Conservation (phyloP, 495 filamentous ascomycete genomes). For the Articulospora tetracladia region DNA sequence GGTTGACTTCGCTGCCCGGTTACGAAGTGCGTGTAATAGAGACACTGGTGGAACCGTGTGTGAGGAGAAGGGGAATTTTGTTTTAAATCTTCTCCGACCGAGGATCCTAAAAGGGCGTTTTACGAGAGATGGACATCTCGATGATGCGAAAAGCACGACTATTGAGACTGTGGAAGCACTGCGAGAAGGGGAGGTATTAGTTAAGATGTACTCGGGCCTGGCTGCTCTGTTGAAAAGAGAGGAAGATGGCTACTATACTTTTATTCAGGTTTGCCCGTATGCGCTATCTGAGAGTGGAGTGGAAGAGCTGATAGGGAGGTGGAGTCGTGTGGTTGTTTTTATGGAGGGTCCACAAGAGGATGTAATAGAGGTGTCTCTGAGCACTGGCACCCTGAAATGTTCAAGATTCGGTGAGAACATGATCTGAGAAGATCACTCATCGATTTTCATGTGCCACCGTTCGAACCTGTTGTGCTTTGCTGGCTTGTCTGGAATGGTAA, state of each 20-base stretch:
- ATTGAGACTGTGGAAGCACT: background rate
- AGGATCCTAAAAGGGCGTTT: conserved; percentile 20
- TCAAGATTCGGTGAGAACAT: too few species aligned
- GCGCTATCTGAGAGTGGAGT: conserved; percentile 16
- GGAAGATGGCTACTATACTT: conserved; percentile 12
- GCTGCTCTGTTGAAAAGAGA: conserved; percentile 14
- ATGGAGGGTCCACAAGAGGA: too few species aligned
- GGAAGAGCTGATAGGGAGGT: conserved; percentile 10
- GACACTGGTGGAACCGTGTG: conserved; percentile 4
- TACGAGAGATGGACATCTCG: conserved; percentile 12
- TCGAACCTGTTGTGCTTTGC: too few species aligned
- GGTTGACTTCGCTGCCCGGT: background rate
- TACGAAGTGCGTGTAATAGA: conserved; percentile 2
- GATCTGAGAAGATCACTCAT: too few species aligned
- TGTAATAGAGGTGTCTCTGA: too few species aligned
- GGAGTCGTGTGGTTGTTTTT: conserved; percentile 21
- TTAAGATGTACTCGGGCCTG: conserved; percentile 12
- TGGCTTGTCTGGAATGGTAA: too few species aligned
- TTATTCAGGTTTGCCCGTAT: conserved; percentile 21
- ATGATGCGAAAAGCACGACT: background rate
- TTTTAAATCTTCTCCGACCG: conserved; percentile 10
- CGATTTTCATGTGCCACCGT: too few species aligned
- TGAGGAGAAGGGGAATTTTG: background rate
- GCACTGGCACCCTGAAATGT: too few species aligned
- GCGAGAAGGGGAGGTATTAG: background rate